Base-by-base conservation (phyloP, 2,329 filamentous ascomycete species). In the Clonostachys byssicola region DNA sequence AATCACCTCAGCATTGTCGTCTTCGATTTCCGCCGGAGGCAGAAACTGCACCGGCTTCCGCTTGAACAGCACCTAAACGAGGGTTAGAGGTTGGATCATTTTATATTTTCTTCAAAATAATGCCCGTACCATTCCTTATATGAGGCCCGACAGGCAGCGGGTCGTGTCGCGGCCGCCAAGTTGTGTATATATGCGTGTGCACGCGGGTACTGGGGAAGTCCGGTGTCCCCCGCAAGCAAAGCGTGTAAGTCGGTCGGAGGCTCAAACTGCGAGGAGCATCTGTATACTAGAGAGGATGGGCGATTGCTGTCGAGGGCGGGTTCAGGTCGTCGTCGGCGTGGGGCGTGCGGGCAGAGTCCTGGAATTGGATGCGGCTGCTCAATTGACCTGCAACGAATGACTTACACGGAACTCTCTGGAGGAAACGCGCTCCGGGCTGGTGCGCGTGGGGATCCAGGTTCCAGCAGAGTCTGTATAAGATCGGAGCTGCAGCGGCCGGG, bases 31-130 rank as follows among this genome's bases (percentile, higher is more conserved):
- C 18, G 88, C 86, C 43, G 78, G 77, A 44, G 87, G 79, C 55
- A 92, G 74, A 64, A 90, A 88, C 70, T 89, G 85, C 62, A 97
- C 91, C 48, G 92, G 92, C 71, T 97, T 97, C 60, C 94, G 84
- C 74, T 97, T 97, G 70, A 89, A 96, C 54, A 96, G 80, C 58
- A 99, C 92, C 92, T 97, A 49, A 5, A 41, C 13, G 12, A 30
- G 33, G 40, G 40, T 43, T 34, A 38, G 38, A 47, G 45, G 14
- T 14, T n/a, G 3, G 36, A 39, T 39, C 36, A 39, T 8, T n/a
- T n/a, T 7, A 39, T 8, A n/a, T n/a, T 39, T 18, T 3, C 12
- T n/a, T n/a, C 12, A n/a, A 39, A 39, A 39, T 14, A 14, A 39
- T 18, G 14, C 17, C 36, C 36, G 17, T 18, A n/a, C 14, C 36